Evolutionary conservation across 2,329 filamentous ascomycete genomes (phyloP).

Genomic region (Exophiala calicioides): DNA sequence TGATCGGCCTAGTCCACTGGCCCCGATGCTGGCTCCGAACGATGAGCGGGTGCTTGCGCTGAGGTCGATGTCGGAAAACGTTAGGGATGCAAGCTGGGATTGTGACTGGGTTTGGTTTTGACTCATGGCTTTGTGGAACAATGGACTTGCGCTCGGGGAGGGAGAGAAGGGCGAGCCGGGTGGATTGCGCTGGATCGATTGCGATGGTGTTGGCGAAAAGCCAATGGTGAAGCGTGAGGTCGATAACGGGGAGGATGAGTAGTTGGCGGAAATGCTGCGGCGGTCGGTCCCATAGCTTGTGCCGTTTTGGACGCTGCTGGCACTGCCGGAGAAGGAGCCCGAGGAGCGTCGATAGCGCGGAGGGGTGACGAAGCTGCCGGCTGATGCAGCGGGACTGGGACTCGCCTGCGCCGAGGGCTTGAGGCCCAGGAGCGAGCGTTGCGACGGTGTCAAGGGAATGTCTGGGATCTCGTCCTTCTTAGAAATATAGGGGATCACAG

Average conservation of each 20-base stretch:
- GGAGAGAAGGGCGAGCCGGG: constrained; percentile 57
- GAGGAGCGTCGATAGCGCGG: constrained; percentile 38
- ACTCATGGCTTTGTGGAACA: constrained; percentile 68
- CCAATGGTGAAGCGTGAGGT: constrained; percentile 22
- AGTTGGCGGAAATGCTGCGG: constrained; percentile 36
- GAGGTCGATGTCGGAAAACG: constrained; percentile 21
- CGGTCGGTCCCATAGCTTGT: constrained; percentile 48
- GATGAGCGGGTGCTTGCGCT: constrained; percentile 13
- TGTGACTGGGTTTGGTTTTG: too few species aligned
- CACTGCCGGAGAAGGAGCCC: constrained; percentile 48
- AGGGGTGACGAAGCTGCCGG: constrained; percentile 66
- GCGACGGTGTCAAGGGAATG: constrained; percentile 85
- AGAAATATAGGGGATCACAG: constrained; percentile 60
- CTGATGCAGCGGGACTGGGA: constrained; percentile 56
- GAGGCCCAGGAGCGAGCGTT: constrained; percentile 81
- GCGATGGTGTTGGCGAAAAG: constrained; percentile 40
- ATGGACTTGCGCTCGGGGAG: constrained; percentile 47
- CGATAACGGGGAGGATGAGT: constrained; percentile 28
- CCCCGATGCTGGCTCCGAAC: constrained; percentile 20
- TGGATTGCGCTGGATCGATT: constrained; percentile 39
- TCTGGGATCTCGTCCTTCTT: constrained; percentile 77
- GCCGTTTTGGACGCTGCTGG: constrained; percentile 34
- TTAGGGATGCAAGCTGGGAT: too few species aligned
- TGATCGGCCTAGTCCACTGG: constrained; percentile 22
- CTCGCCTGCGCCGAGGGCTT: constrained; percentile 66